Conservation (phyloP, 768 basidiomycete species). For the Boletus sp. region DNA sequence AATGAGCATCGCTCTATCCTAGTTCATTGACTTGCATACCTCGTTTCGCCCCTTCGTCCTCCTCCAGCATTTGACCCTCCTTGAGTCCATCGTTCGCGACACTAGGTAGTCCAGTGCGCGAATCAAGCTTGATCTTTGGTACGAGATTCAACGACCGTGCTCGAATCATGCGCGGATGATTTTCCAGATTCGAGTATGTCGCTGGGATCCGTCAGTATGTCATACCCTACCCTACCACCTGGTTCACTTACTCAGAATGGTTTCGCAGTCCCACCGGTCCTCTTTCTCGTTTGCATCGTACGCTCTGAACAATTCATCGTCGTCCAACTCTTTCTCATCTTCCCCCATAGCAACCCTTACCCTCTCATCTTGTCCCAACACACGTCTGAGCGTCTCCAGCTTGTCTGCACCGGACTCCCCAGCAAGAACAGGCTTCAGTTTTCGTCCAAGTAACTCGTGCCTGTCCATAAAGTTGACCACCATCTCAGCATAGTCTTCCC, state of each 20-base stretch:
- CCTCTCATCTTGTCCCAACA: conserved; percentile 68
- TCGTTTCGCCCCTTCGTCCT: conserved; percentile 23
- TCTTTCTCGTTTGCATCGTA: conserved; percentile 48
- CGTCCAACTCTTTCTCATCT: conserved; percentile 46
- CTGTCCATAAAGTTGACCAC: conserved; percentile 92
- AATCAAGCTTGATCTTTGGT: conserved; percentile 68
- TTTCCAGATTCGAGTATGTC: conserved; percentile 96
- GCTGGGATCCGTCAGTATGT: conserved; percentile 45
- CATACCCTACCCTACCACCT: background rate
- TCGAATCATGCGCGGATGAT: conserved; percentile 88
- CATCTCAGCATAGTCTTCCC: conserved; percentile 87
- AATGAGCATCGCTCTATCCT: background rate
- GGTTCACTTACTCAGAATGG: conserved; percentile 73
- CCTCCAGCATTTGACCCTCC: conserved; percentile 17
- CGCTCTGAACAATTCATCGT: conserved; percentile 40
- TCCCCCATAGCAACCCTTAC: conserved; percentile 43
- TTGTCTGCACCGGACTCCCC: conserved; percentile 76
- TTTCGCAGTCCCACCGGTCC: conserved; percentile 94
- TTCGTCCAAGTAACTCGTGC: conserved; percentile 87
- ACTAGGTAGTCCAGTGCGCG: conserved; percentile 72
- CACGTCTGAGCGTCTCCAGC: conserved; percentile 72
- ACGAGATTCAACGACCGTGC: conserved; percentile 52
- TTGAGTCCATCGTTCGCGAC: conserved; percentile 33
- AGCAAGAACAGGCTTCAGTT: conserved; percentile 71
- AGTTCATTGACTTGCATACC: conserved; percentile 20